Evolutionary conservation across 2,329 filamentous ascomycete genomes (phyloP).

Genomic region (Claviceps sorghi): DNA sequence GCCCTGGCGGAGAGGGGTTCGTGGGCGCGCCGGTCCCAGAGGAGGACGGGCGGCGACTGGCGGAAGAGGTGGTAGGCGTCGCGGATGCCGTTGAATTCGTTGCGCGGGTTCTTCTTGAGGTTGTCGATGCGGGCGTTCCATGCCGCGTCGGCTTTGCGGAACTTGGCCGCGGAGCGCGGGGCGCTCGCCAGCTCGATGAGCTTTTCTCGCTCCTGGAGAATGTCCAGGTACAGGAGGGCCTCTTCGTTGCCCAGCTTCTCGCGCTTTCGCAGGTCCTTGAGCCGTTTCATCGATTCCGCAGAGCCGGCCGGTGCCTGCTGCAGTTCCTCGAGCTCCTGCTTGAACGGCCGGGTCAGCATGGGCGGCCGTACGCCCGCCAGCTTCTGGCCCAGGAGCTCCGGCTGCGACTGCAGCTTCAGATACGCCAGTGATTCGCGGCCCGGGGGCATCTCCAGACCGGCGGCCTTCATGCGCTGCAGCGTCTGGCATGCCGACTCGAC

Average conservation of each 20-base stretch:
- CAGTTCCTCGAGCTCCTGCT: slow-evolving; percentile 27
- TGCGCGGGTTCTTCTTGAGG: slow-evolving; percentile 18
- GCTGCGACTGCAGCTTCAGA: slow-evolving; percentile 11
- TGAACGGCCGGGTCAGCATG: slow-evolving; percentile 24
- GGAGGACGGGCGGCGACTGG: slow-evolving; percentile 36
- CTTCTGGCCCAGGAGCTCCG: slow-evolving; percentile 9
- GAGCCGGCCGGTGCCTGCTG: slow-evolving; percentile 13
- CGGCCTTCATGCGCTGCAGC: slow-evolving; percentile 31
- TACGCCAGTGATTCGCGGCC: slow-evolving; percentile 25
- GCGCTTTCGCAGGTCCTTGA: slow-evolving; percentile 16
- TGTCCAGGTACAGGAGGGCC: slow-evolving; percentile 13
- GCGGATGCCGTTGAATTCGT: slow-evolving; percentile 25
- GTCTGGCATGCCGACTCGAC: slow-evolving; percentile 26
- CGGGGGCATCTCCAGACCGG: slow-evolving; percentile 27
- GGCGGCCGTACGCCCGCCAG: slow-evolving; percentile 19
- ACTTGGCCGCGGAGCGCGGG: slow-evolving; percentile 8
- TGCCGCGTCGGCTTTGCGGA: slow-evolving; percentile 15
- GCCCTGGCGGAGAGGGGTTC: slow-evolving; percentile 49
- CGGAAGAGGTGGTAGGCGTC: slow-evolving; percentile 41
- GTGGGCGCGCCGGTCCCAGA: slow-evolving; percentile 55
- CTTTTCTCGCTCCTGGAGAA: slow-evolving; percentile 20
- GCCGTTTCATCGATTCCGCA: slow-evolving; percentile 7
- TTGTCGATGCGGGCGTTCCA: slow-evolving; percentile 22
- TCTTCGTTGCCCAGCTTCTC: slow-evolving; percentile 12
- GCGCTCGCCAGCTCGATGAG: slow-evolving; percentile 10